Evolutionary conservation across 2,329 filamentous ascomycete species (phyloP).

Genomic region (Plectosphaerella plurivora): DNA sequence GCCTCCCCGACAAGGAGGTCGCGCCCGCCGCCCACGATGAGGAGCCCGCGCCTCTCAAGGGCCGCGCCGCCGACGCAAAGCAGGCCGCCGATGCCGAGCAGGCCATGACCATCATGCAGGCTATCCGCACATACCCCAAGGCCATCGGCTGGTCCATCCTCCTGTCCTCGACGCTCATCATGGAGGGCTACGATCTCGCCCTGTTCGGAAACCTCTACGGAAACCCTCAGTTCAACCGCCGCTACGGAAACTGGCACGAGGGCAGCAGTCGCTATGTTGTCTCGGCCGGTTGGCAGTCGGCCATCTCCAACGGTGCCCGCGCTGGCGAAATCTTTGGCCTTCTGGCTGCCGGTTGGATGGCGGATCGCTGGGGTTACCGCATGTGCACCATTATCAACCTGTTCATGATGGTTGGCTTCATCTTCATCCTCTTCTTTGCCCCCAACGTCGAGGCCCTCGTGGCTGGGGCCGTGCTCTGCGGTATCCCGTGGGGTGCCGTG

Average conservation of each 20-base stretch:
- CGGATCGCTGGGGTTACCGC: constrained; percentile 46
- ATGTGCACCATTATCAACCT: constrained; percentile 44
- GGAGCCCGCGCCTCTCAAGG: constrained; percentile 12
- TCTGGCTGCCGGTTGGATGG: constrained; percentile 46
- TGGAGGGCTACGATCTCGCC: constrained; percentile 49
- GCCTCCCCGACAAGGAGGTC: constrained; percentile 12
- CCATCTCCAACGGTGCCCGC: constrained; percentile 46
- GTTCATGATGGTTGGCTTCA: constrained; percentile 39
- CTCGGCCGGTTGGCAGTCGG: constrained; percentile 53
- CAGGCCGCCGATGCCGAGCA: constrained; percentile 35
- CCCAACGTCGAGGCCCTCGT: constrained; percentile 40
- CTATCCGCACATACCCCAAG: constrained; percentile 38
- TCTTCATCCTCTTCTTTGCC: constrained; percentile 52
- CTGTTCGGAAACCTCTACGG: constrained; percentile 42
- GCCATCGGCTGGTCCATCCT: constrained; percentile 44
- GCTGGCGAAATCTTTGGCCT: constrained; percentile 53
- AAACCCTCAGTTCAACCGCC: constrained; percentile 33
- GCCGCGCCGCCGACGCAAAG: constrained; percentile 27
- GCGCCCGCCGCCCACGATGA: constrained; percentile 16
- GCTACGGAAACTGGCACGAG: constrained; percentile 34
- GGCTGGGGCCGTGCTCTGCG: constrained; percentile 42
- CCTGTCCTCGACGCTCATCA: constrained; percentile 40
- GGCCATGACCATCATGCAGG: constrained; percentile 32
- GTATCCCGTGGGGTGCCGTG: constrained; percentile 6
- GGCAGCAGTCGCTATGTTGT: constrained; percentile 37